Evolutionary conservation across 768 basidiomycete species (phyloP).

Genomic region (Kwoniella sp.): DNA sequence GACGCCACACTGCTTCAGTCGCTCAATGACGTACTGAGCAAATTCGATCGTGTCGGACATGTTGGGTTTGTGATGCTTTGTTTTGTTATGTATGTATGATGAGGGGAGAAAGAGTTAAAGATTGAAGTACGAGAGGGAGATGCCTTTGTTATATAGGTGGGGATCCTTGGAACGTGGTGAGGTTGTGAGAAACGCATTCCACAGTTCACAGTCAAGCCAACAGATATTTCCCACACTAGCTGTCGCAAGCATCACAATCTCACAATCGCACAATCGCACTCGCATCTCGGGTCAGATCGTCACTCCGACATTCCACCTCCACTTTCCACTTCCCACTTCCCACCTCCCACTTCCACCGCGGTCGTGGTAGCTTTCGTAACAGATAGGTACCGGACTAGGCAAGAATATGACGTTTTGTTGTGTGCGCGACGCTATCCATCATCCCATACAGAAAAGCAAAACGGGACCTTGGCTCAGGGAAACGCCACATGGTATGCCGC

Average conservation of each 20-base stretch:
- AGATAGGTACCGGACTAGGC: too few species aligned
- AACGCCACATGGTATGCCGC: not conserved
- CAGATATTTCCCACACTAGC: not conserved
- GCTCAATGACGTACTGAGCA: slow-evolving; percentile 52
- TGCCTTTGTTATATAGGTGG: slow-evolving; percentile 1
- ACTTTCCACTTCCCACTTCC: not conserved
- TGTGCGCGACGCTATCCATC: not conserved
- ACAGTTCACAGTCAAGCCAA: not conserved
- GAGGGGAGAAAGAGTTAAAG: not conserved
- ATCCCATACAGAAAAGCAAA: too few species aligned
- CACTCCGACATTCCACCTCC: not conserved
- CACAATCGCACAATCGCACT: not conserved
- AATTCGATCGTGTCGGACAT: slow-evolving; percentile 50
- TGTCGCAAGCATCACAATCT: not conserved
- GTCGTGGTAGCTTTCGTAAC: too few species aligned
- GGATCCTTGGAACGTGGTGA: too few species aligned
- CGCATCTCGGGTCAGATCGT: slow-evolving; percentile 1
- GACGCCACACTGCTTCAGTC: slow-evolving; percentile 51
- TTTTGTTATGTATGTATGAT: not conserved
- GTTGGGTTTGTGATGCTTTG: not conserved
- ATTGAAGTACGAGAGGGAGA: not conserved
- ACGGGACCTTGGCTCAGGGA: not conserved
- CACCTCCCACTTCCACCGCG: too few species aligned
- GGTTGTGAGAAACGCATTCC: too few species aligned
- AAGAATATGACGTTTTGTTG: too few species aligned